Percentiles rank a stretch among this genome's conserved stretches.
phyloP scores from a whole-genome alignment of 805 yeast species.

The Spathaspora girioi region DNA sequence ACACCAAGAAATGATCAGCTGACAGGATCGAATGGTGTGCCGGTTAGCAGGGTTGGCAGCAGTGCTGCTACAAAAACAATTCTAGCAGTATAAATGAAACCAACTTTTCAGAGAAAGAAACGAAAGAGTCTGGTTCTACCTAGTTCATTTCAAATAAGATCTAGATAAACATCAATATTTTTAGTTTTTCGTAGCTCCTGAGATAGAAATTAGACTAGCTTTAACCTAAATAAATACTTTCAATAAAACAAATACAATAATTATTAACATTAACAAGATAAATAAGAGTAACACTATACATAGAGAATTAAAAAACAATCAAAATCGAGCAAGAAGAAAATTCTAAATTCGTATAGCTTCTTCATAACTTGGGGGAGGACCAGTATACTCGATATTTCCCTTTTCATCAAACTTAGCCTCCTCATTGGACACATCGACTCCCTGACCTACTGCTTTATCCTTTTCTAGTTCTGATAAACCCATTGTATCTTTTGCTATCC shows the following conservation, averaged over 20 bases:
- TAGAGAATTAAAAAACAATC: neutral
- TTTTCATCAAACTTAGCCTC: constrained; percentile 58
- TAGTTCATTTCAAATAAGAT: no score
- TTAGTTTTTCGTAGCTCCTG: neutral
- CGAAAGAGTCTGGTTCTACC: neutral
- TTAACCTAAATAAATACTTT: no score
- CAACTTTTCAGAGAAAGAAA: neutral
- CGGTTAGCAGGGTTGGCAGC: no score
- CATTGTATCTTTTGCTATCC: constrained; percentile 68
- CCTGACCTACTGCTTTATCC: constrained; percentile 49
- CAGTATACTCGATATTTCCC: constrained; percentile 49
- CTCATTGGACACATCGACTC: constrained; percentile 53
- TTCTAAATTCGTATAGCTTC: constrained; percentile 37
- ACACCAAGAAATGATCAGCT: no score
- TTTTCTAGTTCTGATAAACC: constrained; percentile 64
- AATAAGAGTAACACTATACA: neutral
- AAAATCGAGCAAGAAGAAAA: neutral
- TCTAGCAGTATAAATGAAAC: neutral
- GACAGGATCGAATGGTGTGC: no score
- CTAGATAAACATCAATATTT: no score
- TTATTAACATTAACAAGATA: neutral
- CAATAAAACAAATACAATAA: neutral
- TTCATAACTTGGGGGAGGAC: constrained; percentile 71
- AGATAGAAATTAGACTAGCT: neutral
- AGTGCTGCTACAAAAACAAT: neutral